Conservation (phyloP, 2,329 filamentous ascomycete genomes). For the Venturia pyrina region DNA sequence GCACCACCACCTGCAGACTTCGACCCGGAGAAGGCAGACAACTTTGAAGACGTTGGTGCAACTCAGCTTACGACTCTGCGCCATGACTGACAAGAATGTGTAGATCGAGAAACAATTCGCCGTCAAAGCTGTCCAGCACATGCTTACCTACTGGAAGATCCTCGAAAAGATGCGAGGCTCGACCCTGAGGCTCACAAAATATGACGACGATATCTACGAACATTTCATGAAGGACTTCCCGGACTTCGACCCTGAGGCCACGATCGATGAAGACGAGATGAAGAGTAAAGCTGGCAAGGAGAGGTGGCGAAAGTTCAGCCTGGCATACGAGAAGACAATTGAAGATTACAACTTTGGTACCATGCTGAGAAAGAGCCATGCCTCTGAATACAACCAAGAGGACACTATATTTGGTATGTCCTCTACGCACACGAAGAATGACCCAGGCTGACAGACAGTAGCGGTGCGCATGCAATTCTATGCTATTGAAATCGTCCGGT, state of each 20-base stretch:
- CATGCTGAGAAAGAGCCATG: constrained; percentile 70
- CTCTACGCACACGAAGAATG: background rate
- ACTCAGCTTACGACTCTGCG: background rate
- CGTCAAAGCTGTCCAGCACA: constrained; percentile 93
- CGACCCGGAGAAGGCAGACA: constrained; percentile 54
- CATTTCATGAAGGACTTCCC: constrained; percentile 84
- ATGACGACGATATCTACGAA: constrained; percentile 89
- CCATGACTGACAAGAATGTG: constrained; percentile 17
- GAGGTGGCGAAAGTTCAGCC: constrained; percentile 89
- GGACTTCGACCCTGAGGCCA: constrained; percentile 74
- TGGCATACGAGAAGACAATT: constrained; percentile 86
- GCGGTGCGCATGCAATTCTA: constrained; percentile 75
- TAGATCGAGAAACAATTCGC: constrained; percentile 99
- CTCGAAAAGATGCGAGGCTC: constrained; percentile 86
- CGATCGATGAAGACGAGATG: constrained; percentile 87
- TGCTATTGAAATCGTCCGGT: constrained; percentile 65
- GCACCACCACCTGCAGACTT: constrained; percentile 22
- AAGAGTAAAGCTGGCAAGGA: constrained; percentile 96
- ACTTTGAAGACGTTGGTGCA: constrained; percentile 54
- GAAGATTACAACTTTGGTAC: constrained; percentile 98
- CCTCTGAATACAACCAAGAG: constrained; percentile 75
- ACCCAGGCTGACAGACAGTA: constrained; percentile 18
- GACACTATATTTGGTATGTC: constrained; percentile 80
- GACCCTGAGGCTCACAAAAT: constrained; percentile 79
- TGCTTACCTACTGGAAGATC: constrained; percentile 94